Percentiles rank a stretch among this genome's conserved stretches.
These are phyloP conservation scores for Crataegus laevigata DNA, from an alignment of 306 rosid species.

Conservation along the genomic window DNA sequence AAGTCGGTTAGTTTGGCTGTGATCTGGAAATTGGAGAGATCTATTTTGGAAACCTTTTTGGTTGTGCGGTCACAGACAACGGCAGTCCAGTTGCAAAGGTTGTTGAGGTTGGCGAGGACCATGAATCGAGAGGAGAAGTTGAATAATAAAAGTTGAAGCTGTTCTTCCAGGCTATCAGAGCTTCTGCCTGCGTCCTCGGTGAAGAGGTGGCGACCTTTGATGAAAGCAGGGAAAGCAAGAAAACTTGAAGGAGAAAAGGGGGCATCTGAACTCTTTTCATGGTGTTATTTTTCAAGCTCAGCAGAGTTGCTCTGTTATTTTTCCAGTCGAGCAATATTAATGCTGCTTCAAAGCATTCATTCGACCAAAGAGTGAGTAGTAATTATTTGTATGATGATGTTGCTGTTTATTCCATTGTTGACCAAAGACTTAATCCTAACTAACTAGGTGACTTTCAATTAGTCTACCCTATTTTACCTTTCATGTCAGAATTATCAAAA, in stretches of 20 bases:
- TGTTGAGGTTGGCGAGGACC: conserved; percentile 45
- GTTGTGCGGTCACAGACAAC: conserved; percentile 31
- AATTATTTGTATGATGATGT: no score
- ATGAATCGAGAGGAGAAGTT: conserved; percentile 28
- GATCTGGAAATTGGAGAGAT: conserved; percentile 34
- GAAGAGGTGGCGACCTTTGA: conserved; percentile 31
- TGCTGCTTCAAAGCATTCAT: no score
- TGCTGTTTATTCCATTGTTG: no score
- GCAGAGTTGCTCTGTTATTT: no score
- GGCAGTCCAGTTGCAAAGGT: conserved; percentile 51
- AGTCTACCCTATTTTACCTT: no score
- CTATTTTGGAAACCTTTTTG: conserved; percentile 23
- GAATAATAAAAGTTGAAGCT: conserved; percentile 26
- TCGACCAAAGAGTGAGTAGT: no score
- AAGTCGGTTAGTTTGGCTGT: no score
- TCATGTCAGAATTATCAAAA: no score
- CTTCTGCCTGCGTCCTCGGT: conserved; percentile 43
- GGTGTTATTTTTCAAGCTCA: no score
- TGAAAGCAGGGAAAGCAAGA: conserved; percentile 29
- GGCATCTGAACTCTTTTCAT: conserved; percentile 8
- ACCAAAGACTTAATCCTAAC: no score
- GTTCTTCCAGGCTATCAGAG: conserved; percentile 55
- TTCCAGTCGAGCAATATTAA: no score
- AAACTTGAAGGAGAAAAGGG: background rate
- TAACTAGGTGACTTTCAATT: no score